These are phyloP conservation scores for Annona cherimola DNA, from an alignment of 164 flowering plant species.

Conservation along the genomic window DNA sequence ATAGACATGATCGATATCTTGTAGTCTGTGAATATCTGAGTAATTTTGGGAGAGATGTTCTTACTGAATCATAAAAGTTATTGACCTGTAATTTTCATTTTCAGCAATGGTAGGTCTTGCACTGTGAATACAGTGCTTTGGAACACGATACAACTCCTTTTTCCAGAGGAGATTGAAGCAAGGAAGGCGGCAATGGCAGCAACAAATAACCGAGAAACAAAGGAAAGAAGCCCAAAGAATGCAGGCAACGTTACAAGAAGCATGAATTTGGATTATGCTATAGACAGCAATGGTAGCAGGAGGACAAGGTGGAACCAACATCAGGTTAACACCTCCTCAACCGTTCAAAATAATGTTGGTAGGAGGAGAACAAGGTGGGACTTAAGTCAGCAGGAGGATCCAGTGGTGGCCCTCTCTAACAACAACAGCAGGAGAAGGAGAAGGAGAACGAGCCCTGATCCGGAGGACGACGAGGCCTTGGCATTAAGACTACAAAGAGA, in stretches of 20 bases:
- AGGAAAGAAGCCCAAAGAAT: slow-evolving; percentile 15
- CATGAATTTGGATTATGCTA: not conserved
- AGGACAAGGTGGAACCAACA: slow-evolving; percentile 19
- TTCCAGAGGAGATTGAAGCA: slow-evolving; percentile 73
- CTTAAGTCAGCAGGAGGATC: slow-evolving; percentile 28
- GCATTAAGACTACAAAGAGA: slow-evolving; percentile 88
- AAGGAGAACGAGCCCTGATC: slow-evolving; percentile 25
- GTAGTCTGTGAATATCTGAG: not conserved
- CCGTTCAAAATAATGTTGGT: not conserved
- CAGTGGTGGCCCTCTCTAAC: not conserved
- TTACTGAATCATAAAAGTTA: not conserved
- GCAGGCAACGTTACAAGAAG: not conserved
- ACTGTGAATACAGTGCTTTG: slow-evolving; percentile 89
- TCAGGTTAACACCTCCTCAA: slow-evolving; percentile 22
- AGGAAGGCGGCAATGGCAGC: slow-evolving; percentile 41
- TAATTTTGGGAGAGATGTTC: not conserved
- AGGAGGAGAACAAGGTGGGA: slow-evolving; percentile 13
- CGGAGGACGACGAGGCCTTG: slow-evolving; percentile 80
- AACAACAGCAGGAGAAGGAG: not conserved
- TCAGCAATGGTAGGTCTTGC: slow-evolving; percentile 85
- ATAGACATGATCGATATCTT: not conserved
- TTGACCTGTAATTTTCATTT: not conserved
- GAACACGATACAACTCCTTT: slow-evolving; percentile 93
- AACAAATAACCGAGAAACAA: slow-evolving; percentile 20
- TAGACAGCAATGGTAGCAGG: slow-evolving; percentile 3